These are phyloP conservation scores for Hyphopichia khmerensis DNA, from an alignment of 1,139 yeast genomes.

Conservation along the genomic window DNA sequence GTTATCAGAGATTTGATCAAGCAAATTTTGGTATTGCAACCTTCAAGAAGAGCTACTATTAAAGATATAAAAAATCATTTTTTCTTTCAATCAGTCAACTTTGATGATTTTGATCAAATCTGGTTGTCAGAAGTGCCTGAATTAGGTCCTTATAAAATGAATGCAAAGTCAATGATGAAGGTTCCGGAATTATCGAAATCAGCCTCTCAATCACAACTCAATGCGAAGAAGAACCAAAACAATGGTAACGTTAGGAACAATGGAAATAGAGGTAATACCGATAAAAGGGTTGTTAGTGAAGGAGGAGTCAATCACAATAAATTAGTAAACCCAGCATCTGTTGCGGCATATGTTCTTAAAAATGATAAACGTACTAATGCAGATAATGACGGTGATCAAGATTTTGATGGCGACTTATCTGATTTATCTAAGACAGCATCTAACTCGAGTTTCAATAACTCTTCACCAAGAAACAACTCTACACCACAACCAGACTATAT, in stretches of 20 bases:
- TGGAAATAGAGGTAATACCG: slow-evolving; percentile 7
- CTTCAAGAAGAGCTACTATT: slow-evolving; percentile 41
- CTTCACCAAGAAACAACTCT: slow-evolving; percentile 5
- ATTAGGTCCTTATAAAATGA: slow-evolving; percentile 63
- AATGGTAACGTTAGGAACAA: slow-evolving; percentile 7
- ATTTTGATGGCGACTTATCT: slow-evolving; percentile 3
- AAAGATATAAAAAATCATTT: slow-evolving; percentile 50
- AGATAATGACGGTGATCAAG: slow-evolving; percentile 11
- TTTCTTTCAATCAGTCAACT: slow-evolving; percentile 68
- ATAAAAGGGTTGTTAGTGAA: slow-evolving; percentile 18
- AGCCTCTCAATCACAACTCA: slow-evolving; percentile 16
- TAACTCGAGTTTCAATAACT: slow-evolving; percentile 3
- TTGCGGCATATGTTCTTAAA: slow-evolving; percentile 45
- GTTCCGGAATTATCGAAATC: slow-evolving; percentile 42
- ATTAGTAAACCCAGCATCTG: slow-evolving; percentile 38
- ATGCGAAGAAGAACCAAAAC: slow-evolving; percentile 9
- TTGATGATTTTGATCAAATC: slow-evolving; percentile 59
- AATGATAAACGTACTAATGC: slow-evolving; percentile 16
- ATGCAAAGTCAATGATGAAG: slow-evolving; percentile 57
- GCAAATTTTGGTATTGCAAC: slow-evolving; percentile 45
- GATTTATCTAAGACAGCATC: slow-evolving; percentile 3
- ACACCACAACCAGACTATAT: slow-evolving; percentile 33
- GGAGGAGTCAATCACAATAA: slow-evolving; percentile 10
- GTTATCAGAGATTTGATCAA: slow-evolving; percentile 48
- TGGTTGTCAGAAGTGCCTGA: slow-evolving; percentile 79